Percentiles rank a stretch among this genome's conserved stretches.
Conservation (phyloP, 768 basidiomycete genomes). For the Lanmaoa pseudosensibilis region DNA sequence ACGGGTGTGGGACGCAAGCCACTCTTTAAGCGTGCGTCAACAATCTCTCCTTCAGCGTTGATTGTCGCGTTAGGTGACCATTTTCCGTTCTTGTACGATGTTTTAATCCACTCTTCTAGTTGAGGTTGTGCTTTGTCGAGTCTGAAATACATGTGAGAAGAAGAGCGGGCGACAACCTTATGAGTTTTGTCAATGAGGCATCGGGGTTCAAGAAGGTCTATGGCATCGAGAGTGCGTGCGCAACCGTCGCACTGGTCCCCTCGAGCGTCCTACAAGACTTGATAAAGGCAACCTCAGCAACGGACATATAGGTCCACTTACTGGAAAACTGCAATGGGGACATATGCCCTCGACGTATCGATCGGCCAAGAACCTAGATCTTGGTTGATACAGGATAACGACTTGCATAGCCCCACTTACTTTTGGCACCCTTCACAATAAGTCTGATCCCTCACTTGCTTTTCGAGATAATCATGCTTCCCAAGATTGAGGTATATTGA, state of each 20-base stretch:
- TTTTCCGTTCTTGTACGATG: constrained; percentile 75
- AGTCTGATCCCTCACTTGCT: constrained; percentile 87
- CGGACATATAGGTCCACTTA: constrained; percentile 31
- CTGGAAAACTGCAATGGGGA: constrained; percentile 87
- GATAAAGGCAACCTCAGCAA: background rate
- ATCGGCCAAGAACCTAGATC: constrained; percentile 84
- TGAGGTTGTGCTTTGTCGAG: constrained; percentile 80
- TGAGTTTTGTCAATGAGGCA: constrained; percentile 86
- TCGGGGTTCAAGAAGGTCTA: constrained; percentile 92
- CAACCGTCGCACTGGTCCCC: constrained; percentile 98
- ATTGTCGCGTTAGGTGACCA: constrained; percentile 95
- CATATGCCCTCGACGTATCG: constrained; percentile 98
- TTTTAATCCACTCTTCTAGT: constrained; percentile 86
- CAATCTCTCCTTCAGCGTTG: constrained; percentile 81
- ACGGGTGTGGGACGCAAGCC: constrained; percentile 89
- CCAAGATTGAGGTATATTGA: constrained; percentile 84
- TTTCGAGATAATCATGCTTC: constrained; percentile 72
- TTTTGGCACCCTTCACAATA: constrained; percentile 92
- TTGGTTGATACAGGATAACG: constrained; percentile 9
- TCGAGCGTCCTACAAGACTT: constrained; percentile 72
- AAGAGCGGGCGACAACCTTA: constrained; percentile 68
- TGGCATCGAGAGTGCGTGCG: constrained; percentile 86
- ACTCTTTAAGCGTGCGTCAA: constrained; percentile 83
- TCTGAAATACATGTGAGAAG: constrained; percentile 90
- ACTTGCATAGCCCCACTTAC: constrained; percentile 38